Base-by-base conservation (phyloP, 2,329 filamentous ascomycete species). In the Penicillium sp. region DNA sequence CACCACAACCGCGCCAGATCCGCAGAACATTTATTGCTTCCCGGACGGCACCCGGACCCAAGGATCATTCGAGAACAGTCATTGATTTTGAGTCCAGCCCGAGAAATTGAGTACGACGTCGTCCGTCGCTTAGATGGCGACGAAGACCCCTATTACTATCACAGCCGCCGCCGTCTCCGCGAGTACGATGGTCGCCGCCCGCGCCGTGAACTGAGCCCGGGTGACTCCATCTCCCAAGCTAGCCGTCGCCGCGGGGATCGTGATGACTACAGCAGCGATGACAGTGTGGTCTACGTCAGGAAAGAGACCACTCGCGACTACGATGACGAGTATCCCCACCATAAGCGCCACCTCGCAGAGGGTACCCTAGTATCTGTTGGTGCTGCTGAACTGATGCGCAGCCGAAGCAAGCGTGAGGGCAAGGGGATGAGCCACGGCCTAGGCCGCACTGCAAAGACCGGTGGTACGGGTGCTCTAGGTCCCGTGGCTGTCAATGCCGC, bases 121-220 rank as follows among this genome's bases (percentile, higher is more conserved):
- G 74, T 85, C 53, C 81, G 83, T 59, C 81, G 81, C 33, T 74
- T 81, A 22, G 81, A 85, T 55, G 69, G 77, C 22, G 70, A 75
- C n/a, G 68, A 78, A 50, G 81, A 84, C 33, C 79, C 83, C 53
- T 84, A 85, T 63, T 85, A 83, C 62, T 84, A 84, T 63, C 80
- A 84, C 60, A 79, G 81, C 50, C 74, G 84, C 60, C 79, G 82
- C 51, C 73, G 78, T 38, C 71, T 80, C 39, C 76, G 79, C 48
- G 80, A 84, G 63, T 74, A 81, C 36, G 79, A 82, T 25, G 75
- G 78, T 49, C 74, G 75, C 50, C 68, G 70, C 55, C 62, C 69
- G 50, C 67, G 76, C 20, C 75, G 72, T 46, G 75, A 78, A 51
- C 63, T 81, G 43, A 78, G 77, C 51, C 79, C 79, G 5, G 70